Base-by-base conservation (phyloP, 441 rosid genomes). In the Aquilaria agallochum region DNA sequence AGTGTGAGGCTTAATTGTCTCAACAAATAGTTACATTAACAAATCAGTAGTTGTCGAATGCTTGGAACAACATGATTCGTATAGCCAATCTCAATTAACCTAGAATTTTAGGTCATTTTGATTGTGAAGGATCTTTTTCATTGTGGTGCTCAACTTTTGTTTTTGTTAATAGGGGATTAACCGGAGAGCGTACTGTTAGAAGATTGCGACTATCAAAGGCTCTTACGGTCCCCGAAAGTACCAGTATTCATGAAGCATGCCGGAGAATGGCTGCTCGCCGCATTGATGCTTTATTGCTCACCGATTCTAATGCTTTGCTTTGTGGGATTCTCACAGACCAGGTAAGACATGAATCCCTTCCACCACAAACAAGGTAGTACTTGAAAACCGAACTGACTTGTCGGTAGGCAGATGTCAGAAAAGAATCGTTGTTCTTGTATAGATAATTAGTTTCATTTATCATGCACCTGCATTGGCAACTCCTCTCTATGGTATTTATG, bases 261-360 rank as follows among this genome's bases (percentile, higher is more conserved):
- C 83, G 88, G 55, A 72, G 96, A 31, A 92, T 92, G 98, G 89
- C 92, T 64, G 82, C 98, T 65, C 93, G 96, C n/a, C 73, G 88
- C 72, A 85, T 89, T 75, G 98, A 89, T 83, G 98, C 98, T 45
- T 73, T 89, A 46, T 65, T 92, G 73, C 73, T 92, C 14, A 92
- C 98, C 11, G 98, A 92, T 61, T 78, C 96, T 57, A 87, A 86
- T 72, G 92, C 89, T 12, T 79, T 92, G 64, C 91, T 92, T 49
- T 89, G 96, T 72, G 98, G 98, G 72, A 92, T 92, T 60, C 96
- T 92, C 58, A 92, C 98, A 0, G 98, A 89, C 62, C 89, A 85
- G 93, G 98, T 87, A 64, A 55, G 60, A 20, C 33, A 42, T 27
- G 30, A 20, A 32, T 50, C 47, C 47, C 59, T 40, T 40, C 7